Evolutionary conservation across 768 basidiomycete species (phyloP).

Genomic region (Amanita pseudoporphyria): DNA sequence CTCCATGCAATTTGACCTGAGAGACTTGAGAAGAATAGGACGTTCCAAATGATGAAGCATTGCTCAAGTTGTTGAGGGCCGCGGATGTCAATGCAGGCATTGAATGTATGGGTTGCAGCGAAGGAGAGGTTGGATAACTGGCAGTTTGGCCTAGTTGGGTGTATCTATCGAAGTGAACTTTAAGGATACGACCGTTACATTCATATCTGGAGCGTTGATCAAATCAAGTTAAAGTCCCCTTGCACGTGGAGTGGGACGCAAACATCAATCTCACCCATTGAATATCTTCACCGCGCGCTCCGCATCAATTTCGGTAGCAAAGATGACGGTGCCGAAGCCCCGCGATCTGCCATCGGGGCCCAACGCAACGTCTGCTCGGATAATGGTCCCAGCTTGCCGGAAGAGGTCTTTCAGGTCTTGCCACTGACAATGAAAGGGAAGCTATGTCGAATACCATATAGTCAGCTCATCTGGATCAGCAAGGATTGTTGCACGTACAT

Average conservation of each 20-base stretch:
- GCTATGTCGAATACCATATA: conserved; percentile 30
- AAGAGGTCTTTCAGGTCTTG: conserved; percentile 97
- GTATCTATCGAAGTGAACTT: conserved; percentile 90
- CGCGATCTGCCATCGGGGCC: conserved; percentile 83
- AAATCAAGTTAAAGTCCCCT: conserved; percentile 1
- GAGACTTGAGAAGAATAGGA: conserved; percentile 18
- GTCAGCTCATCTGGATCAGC: conserved; percentile 5
- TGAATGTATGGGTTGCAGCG: conserved; percentile 7
- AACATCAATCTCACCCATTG: conserved; percentile 53
- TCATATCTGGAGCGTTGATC: conserved; percentile 51
- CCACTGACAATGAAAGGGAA: conserved; percentile 95
- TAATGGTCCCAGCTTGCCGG: conserved; percentile 80
- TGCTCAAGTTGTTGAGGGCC: conserved; percentile 3
- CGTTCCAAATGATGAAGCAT: conserved; percentile 17
- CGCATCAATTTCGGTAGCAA: conserved; percentile 75
- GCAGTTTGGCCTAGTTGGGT: conserved; percentile 23
- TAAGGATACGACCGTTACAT: conserved; percentile 76
- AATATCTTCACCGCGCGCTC: conserved; percentile 80
- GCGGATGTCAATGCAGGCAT: conserved; percentile 6
- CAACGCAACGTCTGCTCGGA: conserved; percentile 85
- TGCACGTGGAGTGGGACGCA: not conserved
- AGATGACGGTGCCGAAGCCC: conserved; percentile 90
- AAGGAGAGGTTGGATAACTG: conserved; percentile 17
- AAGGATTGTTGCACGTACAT: conserved; percentile 42
- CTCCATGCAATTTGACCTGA: conserved; percentile 7